Percentiles rank a stretch among this genome's conserved stretches.
phyloP scores from a whole-genome alignment of 768 basidiomycete genomes.

The Amanita subjunquillea region DNA sequence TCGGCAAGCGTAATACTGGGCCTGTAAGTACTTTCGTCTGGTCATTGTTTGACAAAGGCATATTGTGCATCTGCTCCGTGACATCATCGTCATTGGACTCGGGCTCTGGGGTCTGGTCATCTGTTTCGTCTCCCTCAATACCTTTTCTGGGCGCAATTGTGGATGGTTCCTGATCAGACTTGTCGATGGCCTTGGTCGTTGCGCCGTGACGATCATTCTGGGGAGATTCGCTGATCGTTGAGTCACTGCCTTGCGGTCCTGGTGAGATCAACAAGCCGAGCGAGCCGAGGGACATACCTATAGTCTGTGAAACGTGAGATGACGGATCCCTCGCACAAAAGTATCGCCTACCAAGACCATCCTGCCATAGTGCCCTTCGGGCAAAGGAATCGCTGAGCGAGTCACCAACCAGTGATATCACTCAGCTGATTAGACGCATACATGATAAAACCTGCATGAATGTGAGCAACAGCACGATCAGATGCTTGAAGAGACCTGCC shows the following conservation, averaged over 20 bases:
- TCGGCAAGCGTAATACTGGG: constrained; percentile 41
- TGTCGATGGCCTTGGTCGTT: background rate
- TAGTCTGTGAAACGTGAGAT: constrained; percentile 33
- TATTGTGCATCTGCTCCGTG: background rate
- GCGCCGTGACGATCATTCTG: background rate
- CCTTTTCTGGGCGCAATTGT: background rate
- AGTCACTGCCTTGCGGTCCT: constrained; percentile 50
- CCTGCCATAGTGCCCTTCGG: constrained; percentile 70
- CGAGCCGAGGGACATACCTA: constrained; percentile 23
- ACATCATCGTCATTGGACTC: constrained; percentile 6
- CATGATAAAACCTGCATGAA: constrained; percentile 41
- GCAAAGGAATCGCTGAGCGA: constrained; percentile 77
- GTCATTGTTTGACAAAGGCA: constrained; percentile 8
- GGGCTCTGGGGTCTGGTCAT: background rate
- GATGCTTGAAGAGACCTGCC: constrained; percentile 32
- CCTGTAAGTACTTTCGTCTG: constrained; percentile 10
- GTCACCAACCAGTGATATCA: constrained; percentile 14
- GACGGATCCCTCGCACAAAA: constrained; percentile 7
- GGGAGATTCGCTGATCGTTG: background rate
- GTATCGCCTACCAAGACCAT: constrained; percentile 60
- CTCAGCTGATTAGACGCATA: constrained; percentile 16
- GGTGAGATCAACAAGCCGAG: constrained; percentile 2
- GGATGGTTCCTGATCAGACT: background rate
- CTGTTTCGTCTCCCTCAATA: background rate
- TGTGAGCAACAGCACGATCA: background rate